Conservation (phyloP, 2,329 filamentous ascomycete species). For the Hymenoscyphus fraxineus region DNA sequence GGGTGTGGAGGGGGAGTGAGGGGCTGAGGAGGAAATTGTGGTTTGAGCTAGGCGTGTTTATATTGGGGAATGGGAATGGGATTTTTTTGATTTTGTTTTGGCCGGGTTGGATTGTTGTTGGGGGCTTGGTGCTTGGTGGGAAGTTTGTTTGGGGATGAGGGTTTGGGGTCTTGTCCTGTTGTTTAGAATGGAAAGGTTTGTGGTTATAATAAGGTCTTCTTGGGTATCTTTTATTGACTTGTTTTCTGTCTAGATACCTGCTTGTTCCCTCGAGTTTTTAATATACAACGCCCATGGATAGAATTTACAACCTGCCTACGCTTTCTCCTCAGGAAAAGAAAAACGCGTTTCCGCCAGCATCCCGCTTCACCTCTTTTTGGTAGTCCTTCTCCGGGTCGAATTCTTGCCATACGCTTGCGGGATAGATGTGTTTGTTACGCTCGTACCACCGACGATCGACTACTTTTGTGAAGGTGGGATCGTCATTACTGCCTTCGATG, state of each 20-base stretch:
- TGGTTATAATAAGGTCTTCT: not conserved
- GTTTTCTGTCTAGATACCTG: not conserved
- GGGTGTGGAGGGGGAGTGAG: constrained; percentile 23
- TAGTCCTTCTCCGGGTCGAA: constrained; percentile 91
- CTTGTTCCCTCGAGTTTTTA: not conserved
- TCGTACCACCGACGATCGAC: constrained; percentile 97
- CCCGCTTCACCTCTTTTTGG: constrained; percentile 70
- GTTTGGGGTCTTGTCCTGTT: not conserved
- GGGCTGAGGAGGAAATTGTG: constrained; percentile 26
- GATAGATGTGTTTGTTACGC: constrained; percentile 96
- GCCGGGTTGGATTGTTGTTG: constrained; percentile 33
- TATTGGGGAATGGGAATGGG: constrained; percentile 30
- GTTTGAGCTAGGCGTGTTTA: constrained; percentile 30
- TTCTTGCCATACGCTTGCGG: constrained; percentile 91
- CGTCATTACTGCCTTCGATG: constrained; percentile 73
- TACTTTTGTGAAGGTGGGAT: constrained; percentile 82
- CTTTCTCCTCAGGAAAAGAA: constrained; percentile 62
- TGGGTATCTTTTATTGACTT: constrained; percentile 10
- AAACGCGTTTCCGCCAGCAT: constrained; percentile 86
- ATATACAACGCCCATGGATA: not conserved
- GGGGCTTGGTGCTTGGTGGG: constrained; percentile 15
- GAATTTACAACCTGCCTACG: not conserved
- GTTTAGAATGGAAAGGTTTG: not conserved
- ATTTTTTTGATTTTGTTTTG: constrained; percentile 32
- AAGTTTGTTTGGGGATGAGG: constrained; percentile 22